Conservation (phyloP, 441 rosid species). For the Manihot esculenta region DNA sequence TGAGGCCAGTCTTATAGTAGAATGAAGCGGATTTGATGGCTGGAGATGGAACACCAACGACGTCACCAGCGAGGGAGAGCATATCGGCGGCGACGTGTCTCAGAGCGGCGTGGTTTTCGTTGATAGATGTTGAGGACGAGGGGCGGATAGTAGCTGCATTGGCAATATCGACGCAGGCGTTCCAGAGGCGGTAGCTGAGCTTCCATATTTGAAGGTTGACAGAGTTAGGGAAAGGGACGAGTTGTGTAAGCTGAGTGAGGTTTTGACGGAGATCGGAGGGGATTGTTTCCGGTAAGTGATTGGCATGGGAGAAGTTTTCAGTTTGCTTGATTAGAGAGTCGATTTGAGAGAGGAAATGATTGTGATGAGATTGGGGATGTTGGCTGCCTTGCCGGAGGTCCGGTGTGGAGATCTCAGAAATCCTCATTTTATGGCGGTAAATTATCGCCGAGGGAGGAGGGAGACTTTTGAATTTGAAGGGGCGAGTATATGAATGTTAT, state of each 20-base stretch:
- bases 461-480: constrained; percentile 9
- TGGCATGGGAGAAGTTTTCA: constrained; percentile 37
- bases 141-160: constrained; percentile 54
- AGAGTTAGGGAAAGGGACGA: constrained; percentile 62
- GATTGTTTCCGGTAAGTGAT: constrained; percentile 22
- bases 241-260: constrained; percentile 56
- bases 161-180: constrained; percentile 85
- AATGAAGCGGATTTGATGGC: constrained; percentile 67
- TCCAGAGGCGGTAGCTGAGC: constrained; percentile 92
- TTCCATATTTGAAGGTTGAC: constrained; percentile 80
- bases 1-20: constrained; percentile 70
- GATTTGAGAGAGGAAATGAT: constrained; percentile 51
- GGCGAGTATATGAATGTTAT: neutral
- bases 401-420: constrained; percentile 78
- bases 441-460: neutral
- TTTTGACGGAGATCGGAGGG: constrained; percentile 53
- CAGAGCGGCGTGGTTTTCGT: constrained; percentile 45
- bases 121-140: constrained; percentile 23
- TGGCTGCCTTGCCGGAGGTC: constrained; percentile 41
- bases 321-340: constrained; percentile 61
- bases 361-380: constrained; percentile 28
- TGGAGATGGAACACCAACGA: constrained; percentile 75
- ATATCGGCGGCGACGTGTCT: constrained; percentile 85
- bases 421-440: constrained; percentile 58
- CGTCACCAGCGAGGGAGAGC: constrained; percentile 66